A percentile compares a stretch with the other conserved stretches of the same genome.
phyloP scores from a whole-genome alignment of 2,329 filamentous ascomycete genomes.

The Leptosphaerulina australis region DNA sequence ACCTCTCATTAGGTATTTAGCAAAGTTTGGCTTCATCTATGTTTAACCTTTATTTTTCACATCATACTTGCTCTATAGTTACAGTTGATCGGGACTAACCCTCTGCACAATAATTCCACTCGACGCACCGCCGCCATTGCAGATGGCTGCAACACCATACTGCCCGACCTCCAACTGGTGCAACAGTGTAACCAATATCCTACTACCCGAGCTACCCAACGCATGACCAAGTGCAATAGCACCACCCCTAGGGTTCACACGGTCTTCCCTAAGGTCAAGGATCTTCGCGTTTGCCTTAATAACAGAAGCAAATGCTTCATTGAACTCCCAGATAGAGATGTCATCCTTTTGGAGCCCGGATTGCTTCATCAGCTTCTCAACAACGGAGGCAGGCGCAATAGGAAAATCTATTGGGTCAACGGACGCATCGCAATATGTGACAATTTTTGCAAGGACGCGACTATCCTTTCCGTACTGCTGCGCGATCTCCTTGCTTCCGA shows the following conservation, averaged over 20 bases:
- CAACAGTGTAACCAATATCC: conserved; percentile 86
- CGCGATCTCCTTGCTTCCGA: conserved; percentile 81
- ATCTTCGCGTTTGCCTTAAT: conserved; percentile 96
- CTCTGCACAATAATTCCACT: conserved; percentile 91
- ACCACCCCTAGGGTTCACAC: conserved; percentile 86
- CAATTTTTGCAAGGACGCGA: conserved; percentile 84
- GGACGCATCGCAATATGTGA: conserved; percentile 85
- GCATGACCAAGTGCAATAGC: conserved; percentile 93
- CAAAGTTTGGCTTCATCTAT: background rate
- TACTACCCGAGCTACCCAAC: conserved; percentile 88
- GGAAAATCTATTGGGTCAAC: conserved; percentile 91
- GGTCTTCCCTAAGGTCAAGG: conserved; percentile 76
- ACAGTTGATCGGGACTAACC: conserved; percentile 52
- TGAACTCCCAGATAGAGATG: conserved; percentile 96
- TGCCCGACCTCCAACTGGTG: conserved; percentile 92
- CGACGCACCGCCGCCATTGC: conserved; percentile 93
- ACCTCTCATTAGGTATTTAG: too few species aligned
- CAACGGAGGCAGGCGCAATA: conserved; percentile 87
- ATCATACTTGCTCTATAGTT: too few species aligned
- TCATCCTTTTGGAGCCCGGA: conserved; percentile 91
- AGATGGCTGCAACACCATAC: conserved; percentile 94
- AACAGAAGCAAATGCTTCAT: conserved; percentile 95
- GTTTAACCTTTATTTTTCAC: background rate
- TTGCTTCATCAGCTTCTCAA: conserved; percentile 84
- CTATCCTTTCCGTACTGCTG: conserved; percentile 78